Conservation (phyloP, 2,329 filamentous ascomycete genomes). For the Stemphylium beticola region DNA sequence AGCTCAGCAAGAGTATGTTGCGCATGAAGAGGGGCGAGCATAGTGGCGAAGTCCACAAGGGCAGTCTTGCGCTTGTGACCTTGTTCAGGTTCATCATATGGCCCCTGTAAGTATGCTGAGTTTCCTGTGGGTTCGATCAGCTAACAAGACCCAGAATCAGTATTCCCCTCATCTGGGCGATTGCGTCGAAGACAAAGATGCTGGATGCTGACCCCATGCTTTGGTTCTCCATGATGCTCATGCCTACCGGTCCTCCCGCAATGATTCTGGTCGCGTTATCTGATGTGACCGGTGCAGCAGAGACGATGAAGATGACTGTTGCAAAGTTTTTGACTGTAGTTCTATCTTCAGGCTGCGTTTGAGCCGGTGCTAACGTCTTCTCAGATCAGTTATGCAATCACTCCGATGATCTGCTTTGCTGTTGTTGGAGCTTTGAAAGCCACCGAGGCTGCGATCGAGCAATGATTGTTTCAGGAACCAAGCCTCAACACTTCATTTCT, state of each 20-base stretch:
- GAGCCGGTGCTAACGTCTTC: background rate
- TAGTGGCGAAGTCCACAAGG: conserved; percentile 55
- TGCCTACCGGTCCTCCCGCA: conserved; percentile 62
- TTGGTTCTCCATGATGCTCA: conserved; percentile 70
- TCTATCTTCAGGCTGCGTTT: background rate
- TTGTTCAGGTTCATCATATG: conserved; percentile 66
- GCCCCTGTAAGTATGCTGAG: conserved; percentile 51
- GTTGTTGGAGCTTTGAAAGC: conserved; percentile 54
- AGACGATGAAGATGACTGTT: conserved; percentile 59
- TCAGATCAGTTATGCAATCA: conserved; percentile 53
- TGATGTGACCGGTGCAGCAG: conserved; percentile 54
- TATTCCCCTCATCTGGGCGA: conserved; percentile 61
- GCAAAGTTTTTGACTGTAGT: conserved; percentile 59
- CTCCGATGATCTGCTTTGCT: conserved; percentile 52
- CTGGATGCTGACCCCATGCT: conserved; percentile 66
- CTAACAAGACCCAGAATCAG: conserved; percentile 45
- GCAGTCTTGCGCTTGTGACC: conserved; percentile 59
- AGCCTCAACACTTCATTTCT: too few relatives aligned
- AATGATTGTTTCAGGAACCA: background rate
- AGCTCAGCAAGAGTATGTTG: conserved; percentile 62
- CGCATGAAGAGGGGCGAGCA: conserved; percentile 54
- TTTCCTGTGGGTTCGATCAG: background rate
- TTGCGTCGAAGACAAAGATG: conserved; percentile 60
- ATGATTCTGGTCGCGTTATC: conserved; percentile 61
- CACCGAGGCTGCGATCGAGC: conserved; percentile 18